Evolutionary conservation across 2,329 filamentous ascomycete species (phyloP), one percentile per base, ranked within the genome.

Genomic region (Talaromyces pinophilus): DNA sequence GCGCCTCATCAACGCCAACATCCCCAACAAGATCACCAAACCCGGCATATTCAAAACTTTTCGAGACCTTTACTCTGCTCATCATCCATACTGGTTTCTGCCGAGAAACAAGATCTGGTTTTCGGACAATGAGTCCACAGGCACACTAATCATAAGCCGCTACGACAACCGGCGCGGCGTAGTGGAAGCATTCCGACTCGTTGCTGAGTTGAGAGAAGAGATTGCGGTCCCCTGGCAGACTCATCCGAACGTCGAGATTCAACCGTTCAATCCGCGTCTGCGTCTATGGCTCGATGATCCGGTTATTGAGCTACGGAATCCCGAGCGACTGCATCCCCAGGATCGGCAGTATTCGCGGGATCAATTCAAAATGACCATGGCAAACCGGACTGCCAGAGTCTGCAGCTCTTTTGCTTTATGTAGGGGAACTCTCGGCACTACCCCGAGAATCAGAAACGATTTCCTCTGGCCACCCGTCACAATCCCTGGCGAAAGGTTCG

Each of bases 1-100:
- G 52, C 79, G 81, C 0, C 82, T 90, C 19, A 86, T 97, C 13
- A 88, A 92, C 72, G 78, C 83, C 5, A 88, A 92, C 69, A 80
- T 95, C 0, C 89, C 90, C 0, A 79, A 85, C 40, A 73, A 76
- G 19, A 79, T 93, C 33, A 77, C 78, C 0, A 82, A 83, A 0
- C 82, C 88, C 0, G 83, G 82, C 6, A 88, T 89, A 6, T 88
- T 85, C 72, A 71, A 79, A 1, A 88, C 83, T 28, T 97, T 89
- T 78, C 87, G 86, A 66, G 84, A 90, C 30, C 85, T 97, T 2
- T 97, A 91, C 75, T 81, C 85, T 50, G 84, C 88, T 22, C 91
- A 95, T 75, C 86, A 95, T 69, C 89, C 90, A 0, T 87, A 89
- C 72, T 97, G 93, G 93, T 97, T 96, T 73, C 82, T 97, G 0